Evolutionary conservation across 371 early-diverging fungal species (phyloP).

Genomic region (Mortierella polycephala): DNA sequence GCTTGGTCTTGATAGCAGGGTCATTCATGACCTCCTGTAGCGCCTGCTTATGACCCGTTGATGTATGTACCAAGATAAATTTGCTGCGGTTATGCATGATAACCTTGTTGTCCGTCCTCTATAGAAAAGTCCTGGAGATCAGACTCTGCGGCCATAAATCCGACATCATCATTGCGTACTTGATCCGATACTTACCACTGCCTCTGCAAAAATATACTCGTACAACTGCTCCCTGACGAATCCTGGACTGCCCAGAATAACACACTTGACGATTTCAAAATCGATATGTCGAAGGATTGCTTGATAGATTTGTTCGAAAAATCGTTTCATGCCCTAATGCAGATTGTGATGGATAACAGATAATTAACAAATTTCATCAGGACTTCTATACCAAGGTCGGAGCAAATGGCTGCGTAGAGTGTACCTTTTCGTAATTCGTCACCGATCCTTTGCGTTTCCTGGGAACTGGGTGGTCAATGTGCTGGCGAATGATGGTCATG

Average conservation of each 20-base stretch:
- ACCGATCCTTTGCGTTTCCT: constrained; percentile 92
- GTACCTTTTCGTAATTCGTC: constrained; percentile 88
- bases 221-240: constrained; percentile 91
- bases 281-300: constrained; percentile 87
- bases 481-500: constrained; percentile 95
- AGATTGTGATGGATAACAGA: neutral
- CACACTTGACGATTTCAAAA: constrained; percentile 90
- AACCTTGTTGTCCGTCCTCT: constrained; percentile 83
- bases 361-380: neutral
- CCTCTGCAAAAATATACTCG: constrained; percentile 85
- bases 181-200: constrained; percentile 63
- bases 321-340: constrained; percentile 74
- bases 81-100: constrained; percentile 88
- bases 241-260: constrained; percentile 95
- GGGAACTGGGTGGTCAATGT: constrained; percentile 92
- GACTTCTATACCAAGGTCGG: no score
- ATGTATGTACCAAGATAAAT: constrained; percentile 89
- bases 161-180: neutral
- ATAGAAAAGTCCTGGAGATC: neutral
- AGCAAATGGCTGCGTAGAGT: neutral
- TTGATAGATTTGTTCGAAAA: constrained; percentile 92
- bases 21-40: constrained; percentile 94
- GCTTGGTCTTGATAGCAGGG: constrained; percentile 78
- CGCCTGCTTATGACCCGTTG: constrained; percentile 95
- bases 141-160: no score